Percentiles rank a stretch among this genome's conserved stretches.
Evolutionary conservation across 2,329 filamentous ascomycete species (phyloP).

Genomic region (Fusarium sp.): DNA sequence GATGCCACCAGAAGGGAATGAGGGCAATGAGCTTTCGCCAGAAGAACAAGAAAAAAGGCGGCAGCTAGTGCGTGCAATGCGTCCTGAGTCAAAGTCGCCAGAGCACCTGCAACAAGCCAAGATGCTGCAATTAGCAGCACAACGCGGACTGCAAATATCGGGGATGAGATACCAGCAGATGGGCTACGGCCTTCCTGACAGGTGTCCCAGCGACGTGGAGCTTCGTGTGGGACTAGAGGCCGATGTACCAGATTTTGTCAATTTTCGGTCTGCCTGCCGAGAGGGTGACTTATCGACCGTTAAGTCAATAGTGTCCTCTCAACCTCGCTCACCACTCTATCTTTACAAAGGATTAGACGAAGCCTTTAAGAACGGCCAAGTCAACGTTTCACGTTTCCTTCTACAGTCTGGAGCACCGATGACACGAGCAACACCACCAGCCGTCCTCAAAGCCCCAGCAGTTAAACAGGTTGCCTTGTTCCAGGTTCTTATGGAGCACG

Average conservation of each 20-base stretch:
- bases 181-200: not conserved
- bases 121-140: not conserved
- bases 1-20: not conserved
- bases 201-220: not conserved
- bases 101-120: not conserved
- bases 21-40: not conserved
- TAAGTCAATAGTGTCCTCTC: not conserved
- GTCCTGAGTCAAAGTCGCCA: not conserved
- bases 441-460: constrained; percentile 5
- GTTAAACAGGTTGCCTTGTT: not conserved
- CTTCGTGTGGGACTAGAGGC: not conserved
- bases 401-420: constrained; percentile 19
- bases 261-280: constrained; percentile 26
- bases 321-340: not conserved
- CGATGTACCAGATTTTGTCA: not conserved
- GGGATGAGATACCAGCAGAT: not conserved
- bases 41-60: not conserved
- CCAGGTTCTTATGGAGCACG: not conserved
- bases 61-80: not conserved
- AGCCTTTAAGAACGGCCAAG: constrained; percentile 10
- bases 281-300: constrained; percentile 14
- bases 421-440: constrained; percentile 9
- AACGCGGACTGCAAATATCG: not conserved
- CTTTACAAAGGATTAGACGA: not conserved
- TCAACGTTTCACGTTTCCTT: constrained; percentile 15